These are phyloP conservation scores for Thielaviopsis punctulata DNA, from an alignment of 2,329 filamentous ascomycete genomes.

Conservation along the genomic window DNA sequence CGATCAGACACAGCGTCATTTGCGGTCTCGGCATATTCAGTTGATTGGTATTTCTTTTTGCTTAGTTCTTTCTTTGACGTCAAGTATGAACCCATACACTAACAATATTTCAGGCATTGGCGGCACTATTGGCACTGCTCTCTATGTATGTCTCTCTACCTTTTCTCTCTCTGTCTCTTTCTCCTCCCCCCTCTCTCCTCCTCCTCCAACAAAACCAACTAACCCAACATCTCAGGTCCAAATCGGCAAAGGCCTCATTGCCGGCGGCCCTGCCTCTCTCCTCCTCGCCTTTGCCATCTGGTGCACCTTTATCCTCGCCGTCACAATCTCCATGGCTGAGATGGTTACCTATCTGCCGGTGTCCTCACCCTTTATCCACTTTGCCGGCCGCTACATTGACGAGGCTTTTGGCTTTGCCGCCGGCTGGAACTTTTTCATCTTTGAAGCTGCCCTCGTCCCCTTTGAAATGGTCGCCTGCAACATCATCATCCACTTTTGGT, in stretches of 20 bases:
- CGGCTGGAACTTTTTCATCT: slow-evolving; percentile 60
- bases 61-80: background rate
- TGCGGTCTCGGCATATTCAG: slow-evolving; percentile 40
- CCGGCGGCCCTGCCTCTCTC: slow-evolving; percentile 40
- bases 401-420: slow-evolving; percentile 57
- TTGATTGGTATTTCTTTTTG: slow-evolving; percentile 22
- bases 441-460: slow-evolving; percentile 48
- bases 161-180: slow-evolving; percentile 5
- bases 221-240: slow-evolving; percentile 16
- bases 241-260: slow-evolving; percentile 39
- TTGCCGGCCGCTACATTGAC: slow-evolving; percentile 59
- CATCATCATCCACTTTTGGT: slow-evolving; percentile 47
- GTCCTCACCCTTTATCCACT: slow-evolving; percentile 61
- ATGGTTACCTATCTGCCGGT: slow-evolving; percentile 66
- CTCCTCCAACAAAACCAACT: slow-evolving; percentile 11
- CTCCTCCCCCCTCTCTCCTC: slow-evolving; percentile 12
- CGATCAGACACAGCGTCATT: slow-evolving; percentile 32
- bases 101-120: slow-evolving; percentile 42
- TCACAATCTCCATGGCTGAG: slow-evolving; percentile 49
- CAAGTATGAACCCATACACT: no score
- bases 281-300: slow-evolving; percentile 43
- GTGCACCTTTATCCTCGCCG: slow-evolving; percentile 42
- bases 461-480: slow-evolving; percentile 52
- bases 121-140: slow-evolving; percentile 45
- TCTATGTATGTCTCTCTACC: slow-evolving; percentile 27